A percentile compares a stretch with the other conserved stretches of the same genome.
phyloP scores from a whole-genome alignment of 2,329 filamentous ascomycete species.

The Alternaria tenuissima region DNA sequence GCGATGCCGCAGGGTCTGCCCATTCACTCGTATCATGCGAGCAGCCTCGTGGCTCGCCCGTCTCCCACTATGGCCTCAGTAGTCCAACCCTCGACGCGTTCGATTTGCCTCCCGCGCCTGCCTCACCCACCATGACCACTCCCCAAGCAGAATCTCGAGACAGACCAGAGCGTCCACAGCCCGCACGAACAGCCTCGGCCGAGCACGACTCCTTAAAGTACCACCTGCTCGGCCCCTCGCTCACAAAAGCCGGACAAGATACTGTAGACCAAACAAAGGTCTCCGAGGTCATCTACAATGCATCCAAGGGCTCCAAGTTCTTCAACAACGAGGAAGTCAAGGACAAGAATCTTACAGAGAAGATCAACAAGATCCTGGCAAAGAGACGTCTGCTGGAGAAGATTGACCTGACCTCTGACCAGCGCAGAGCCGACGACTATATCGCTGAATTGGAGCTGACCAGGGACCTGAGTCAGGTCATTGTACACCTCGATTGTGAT shows the following conservation, averaged over 20 bases:
- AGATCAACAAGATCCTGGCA: slow-evolving; percentile 80
- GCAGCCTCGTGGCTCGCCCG: slow-evolving; percentile 13
- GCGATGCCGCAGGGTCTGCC: slow-evolving; percentile 24
- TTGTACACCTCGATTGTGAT: slow-evolving; percentile 96
- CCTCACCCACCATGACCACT: slow-evolving; percentile 23
- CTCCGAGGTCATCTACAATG: slow-evolving; percentile 95
- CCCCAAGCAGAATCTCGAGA: slow-evolving; percentile 1
- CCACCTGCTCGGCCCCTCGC: slow-evolving; percentile 84
- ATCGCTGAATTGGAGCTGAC: slow-evolving; percentile 79
- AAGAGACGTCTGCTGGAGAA: slow-evolving; percentile 79
- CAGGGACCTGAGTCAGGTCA: slow-evolving; percentile 81
- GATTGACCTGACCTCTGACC: slow-evolving; percentile 75
- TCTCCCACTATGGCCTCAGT: slow-evolving; percentile 22
- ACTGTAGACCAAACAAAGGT: slow-evolving; percentile 93
- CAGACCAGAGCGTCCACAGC: slow-evolving; percentile 24
- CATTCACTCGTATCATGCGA: slow-evolving; percentile 22
- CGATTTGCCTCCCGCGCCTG: slow-evolving; percentile 9
- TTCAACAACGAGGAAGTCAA: slow-evolving; percentile 89
- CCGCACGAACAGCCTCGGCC: slow-evolving; percentile 25
- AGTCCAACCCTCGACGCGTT: slow-evolving; percentile 21
- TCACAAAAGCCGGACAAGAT: slow-evolving; percentile 94
- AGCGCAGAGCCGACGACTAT: slow-evolving; percentile 80
- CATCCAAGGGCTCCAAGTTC: slow-evolving; percentile 94
- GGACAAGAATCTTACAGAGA: slow-evolving; percentile 82
- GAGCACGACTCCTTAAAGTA: slow-evolving; percentile 81